phyloP scores from a whole-genome alignment of 2,329 filamentous ascomycete genomes.

The Aspergillus pseudonomiae region DNA sequence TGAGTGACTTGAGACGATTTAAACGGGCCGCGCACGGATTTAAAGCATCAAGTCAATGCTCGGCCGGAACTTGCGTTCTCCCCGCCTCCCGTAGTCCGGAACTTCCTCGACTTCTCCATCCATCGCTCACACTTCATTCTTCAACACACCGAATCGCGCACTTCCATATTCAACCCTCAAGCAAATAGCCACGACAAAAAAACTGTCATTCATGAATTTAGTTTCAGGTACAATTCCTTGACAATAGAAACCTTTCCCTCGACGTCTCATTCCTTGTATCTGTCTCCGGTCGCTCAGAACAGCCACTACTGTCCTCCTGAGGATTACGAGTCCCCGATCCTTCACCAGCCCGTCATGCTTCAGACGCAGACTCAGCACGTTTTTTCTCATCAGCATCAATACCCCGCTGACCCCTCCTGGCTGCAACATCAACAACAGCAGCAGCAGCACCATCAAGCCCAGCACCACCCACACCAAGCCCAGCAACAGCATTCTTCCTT shows the following conservation, averaged over 20 bases:
- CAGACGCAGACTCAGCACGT: constrained; percentile 61
- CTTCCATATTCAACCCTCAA: constrained; percentile 3
- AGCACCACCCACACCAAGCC: constrained; percentile 42
- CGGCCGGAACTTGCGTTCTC: constrained; percentile 32
- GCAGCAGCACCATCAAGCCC: constrained; percentile 41
- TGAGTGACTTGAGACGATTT: neutral
- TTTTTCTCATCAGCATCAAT: constrained; percentile 62
- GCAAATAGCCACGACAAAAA: constrained; percentile 9
- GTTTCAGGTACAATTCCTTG: constrained; percentile 27
- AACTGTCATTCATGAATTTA: constrained; percentile 34
- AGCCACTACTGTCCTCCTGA: constrained; percentile 23
- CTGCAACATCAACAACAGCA: constrained; percentile 48
- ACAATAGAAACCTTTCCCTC: constrained; percentile 21
- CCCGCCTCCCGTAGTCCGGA: constrained; percentile 39
- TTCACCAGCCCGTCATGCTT: constrained; percentile 44
- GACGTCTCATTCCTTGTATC: neutral
- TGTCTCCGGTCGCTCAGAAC: constrained; percentile 26
- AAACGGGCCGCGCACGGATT: constrained; percentile 12
- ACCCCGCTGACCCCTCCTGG: constrained; percentile 49
- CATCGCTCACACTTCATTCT: constrained; percentile 24
- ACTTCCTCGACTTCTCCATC: constrained; percentile 27
- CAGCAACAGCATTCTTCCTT: constrained; percentile 48
- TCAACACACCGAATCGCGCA: constrained; percentile 9
- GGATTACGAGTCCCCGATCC: constrained; percentile 26
- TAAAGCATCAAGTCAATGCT: constrained; percentile 8